Percentiles rank a stretch among this genome's conserved stretches.
Evolutionary conservation across 176 grass and related monocot species (phyloP).

Genomic region (Aegilops bicornis): DNA sequence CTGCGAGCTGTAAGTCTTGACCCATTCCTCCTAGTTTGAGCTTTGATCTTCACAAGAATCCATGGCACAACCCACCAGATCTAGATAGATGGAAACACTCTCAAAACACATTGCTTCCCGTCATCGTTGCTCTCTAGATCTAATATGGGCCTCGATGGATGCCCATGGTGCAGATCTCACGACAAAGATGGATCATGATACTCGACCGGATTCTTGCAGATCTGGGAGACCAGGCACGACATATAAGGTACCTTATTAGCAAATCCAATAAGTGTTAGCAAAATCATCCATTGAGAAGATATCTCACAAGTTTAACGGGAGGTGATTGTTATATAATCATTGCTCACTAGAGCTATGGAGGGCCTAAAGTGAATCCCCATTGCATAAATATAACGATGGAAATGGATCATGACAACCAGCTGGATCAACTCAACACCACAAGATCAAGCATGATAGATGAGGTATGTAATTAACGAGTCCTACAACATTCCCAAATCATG

Average conservation of each 20-base stretch:
- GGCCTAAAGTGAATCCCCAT: not conserved
- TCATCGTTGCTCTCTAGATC: no score
- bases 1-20: no score
- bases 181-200: not conserved
- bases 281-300: not conserved
- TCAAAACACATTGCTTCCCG: no score
- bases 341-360: not conserved
- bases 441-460: not conserved
- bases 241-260: not conserved
- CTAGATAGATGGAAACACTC: no score
- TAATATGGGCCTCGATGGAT: no score
- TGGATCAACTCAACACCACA: not conserved
- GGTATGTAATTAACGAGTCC: not conserved
- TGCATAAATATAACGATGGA: not conserved
- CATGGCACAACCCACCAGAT: no score
- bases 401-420: not conserved
- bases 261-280: not conserved
- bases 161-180: not conserved
- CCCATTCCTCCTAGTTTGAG: no score
- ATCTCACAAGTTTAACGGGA: not conserved
- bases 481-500: not conserved
- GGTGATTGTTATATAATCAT: not conserved
- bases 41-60: no score
- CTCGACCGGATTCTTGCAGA: not conserved
- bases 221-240: no score